Evolutionary conservation across 345 rosid genomes (phyloP).

Genomic region (Lepidium didymum): DNA sequence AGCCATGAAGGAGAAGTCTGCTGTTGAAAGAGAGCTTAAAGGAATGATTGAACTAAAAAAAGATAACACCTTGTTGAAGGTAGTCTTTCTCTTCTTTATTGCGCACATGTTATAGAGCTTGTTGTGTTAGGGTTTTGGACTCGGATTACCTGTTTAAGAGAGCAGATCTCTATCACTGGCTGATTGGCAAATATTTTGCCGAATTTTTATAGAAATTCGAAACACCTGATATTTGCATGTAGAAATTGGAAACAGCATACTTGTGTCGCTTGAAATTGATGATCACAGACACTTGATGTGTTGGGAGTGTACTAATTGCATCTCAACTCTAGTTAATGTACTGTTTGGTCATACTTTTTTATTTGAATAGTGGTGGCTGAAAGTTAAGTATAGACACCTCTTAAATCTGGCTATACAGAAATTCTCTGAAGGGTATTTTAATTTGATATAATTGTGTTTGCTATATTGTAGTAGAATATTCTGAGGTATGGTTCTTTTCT

Average conservation of each 20-base stretch:
- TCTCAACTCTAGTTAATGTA: background rate
- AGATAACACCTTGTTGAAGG: slow-evolving; percentile 71
- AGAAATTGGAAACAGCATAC: background rate
- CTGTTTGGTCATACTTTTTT: background rate
- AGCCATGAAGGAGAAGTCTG: slow-evolving; percentile 63
- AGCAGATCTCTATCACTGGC: background rate
- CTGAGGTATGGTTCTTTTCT: background rate
- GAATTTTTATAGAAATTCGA: background rate
- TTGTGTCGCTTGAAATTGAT: background rate
- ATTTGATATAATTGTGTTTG: background rate
- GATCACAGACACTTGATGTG: background rate
- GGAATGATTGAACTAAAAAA: slow-evolving; percentile 58
- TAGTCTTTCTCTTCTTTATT: slow-evolving; percentile 20
- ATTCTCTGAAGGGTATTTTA: background rate
- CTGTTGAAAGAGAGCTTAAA: slow-evolving; percentile 62
- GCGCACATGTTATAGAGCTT: background rate
- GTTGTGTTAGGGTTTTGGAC: background rate
- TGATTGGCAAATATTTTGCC: background rate
- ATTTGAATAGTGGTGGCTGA: background rate
- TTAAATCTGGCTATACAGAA: background rate
- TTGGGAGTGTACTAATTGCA: background rate
- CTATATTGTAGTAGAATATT: background rate
- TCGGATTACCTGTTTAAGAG: slow-evolving; percentile 2
- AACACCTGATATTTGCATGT: background rate
- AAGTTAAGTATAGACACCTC: background rate